Percentiles rank a stretch among this genome's conserved stretches.
These are phyloP conservation scores for Cenchrus americanus DNA, from an alignment of 176 grass and related monocot species.

Conservation along the genomic window DNA sequence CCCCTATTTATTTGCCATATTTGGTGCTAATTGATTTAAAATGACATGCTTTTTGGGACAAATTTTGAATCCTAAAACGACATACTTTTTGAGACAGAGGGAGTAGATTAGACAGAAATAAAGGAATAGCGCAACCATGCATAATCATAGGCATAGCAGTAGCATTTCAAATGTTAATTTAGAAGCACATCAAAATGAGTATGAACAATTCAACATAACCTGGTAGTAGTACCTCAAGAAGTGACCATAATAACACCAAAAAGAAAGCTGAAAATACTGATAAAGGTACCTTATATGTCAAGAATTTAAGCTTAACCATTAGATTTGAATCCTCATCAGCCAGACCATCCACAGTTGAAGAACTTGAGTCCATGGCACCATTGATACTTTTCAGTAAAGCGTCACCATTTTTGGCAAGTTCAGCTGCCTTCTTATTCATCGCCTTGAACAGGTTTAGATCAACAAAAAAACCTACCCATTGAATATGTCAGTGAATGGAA, in stretches of 20 bases:
- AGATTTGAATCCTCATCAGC: slow-evolving; percentile 92
- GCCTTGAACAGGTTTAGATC: slow-evolving; percentile 94
- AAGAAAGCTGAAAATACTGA: slow-evolving; percentile 36
- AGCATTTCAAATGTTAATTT: slow-evolving; percentile 24
- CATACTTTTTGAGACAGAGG: too few species aligned
- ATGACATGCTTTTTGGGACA: too few species aligned
- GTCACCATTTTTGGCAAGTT: slow-evolving; percentile 67
- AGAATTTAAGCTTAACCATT: slow-evolving; percentile 98
- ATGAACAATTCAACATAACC: slow-evolving; percentile 18
- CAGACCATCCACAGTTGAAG: slow-evolving; percentile 56
- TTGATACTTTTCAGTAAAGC: slow-evolving; percentile 71
- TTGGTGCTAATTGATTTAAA: too few species aligned
- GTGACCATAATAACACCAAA: background rate
- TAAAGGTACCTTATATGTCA: slow-evolving; percentile 86
- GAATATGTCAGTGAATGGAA: slow-evolving; percentile 39
- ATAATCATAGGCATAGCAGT: background rate
- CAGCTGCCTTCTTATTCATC: slow-evolving; percentile 70
- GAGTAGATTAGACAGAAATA: slow-evolving; percentile 6
- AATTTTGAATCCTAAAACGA: too few species aligned
- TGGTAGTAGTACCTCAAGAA: slow-evolving; percentile 30
- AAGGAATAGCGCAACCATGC: slow-evolving; percentile 1
- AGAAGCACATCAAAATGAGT: slow-evolving; percentile 11
- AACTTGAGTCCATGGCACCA: slow-evolving; percentile 57
- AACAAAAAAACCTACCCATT: slow-evolving; percentile 86
- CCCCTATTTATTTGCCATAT: too few species aligned